phyloP scores from a whole-genome alignment of 2,329 filamentous ascomycete species.

The Talaromyces rugulosus region DNA sequence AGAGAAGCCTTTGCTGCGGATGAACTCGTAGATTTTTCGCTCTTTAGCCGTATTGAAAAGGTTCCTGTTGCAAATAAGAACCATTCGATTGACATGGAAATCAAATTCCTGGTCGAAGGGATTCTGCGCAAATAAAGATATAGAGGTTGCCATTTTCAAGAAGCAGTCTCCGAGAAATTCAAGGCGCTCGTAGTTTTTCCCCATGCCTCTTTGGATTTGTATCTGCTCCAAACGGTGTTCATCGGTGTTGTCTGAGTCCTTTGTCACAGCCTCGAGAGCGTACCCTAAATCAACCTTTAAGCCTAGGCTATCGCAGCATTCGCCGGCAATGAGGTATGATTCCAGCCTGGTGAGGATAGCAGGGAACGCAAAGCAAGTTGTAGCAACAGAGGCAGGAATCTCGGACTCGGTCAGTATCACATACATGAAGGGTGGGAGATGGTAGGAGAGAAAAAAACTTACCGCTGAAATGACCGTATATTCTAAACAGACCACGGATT shows the following conservation, averaged over 20 bases:
- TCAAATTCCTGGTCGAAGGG: constrained; percentile 78
- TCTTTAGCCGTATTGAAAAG: constrained; percentile 72
- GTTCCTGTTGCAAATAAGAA: constrained; percentile 86
- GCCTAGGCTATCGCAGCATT: constrained; percentile 64
- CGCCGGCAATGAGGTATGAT: constrained; percentile 71
- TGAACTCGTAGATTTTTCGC: constrained; percentile 64
- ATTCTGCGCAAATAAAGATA: constrained; percentile 73
- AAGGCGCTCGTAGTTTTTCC: constrained; percentile 87
- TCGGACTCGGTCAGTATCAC: constrained; percentile 28
- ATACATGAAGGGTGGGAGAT: not conserved
- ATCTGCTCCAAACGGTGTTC: constrained; percentile 65
- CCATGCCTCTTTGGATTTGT: constrained; percentile 80
- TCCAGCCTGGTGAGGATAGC: constrained; percentile 82
- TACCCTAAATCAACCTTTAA: constrained; percentile 63
- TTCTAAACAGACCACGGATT: constrained; percentile 70
- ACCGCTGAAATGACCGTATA: constrained; percentile 72
- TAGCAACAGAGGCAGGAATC: constrained; percentile 66
- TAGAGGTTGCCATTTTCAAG: constrained; percentile 91
- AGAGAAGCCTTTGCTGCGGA: constrained; percentile 79
- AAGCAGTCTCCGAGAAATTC: constrained; percentile 94
- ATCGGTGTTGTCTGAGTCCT: constrained; percentile 80
- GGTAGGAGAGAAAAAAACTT: constrained; percentile 33
- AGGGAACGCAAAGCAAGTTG: constrained; percentile 72
- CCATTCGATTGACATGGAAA: constrained; percentile 87
- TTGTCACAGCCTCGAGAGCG: constrained; percentile 86